phyloP scores from a whole-genome alignment of 225 moss, liverwort and hornwort species.

The Pleurozium schreberi region DNA sequence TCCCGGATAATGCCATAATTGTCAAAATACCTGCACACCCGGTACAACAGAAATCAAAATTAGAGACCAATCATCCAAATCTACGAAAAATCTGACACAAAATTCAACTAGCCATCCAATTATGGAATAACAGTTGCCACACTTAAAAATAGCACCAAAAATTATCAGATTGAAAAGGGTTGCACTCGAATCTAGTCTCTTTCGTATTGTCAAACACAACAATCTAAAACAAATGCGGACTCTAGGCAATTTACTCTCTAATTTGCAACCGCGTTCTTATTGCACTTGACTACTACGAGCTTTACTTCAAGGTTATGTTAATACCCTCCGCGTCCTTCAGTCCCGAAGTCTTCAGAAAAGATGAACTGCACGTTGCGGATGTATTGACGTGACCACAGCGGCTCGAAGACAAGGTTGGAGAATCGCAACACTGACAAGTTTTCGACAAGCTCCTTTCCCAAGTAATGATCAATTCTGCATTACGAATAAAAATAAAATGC shows the following conservation, averaged over 20 bases:
- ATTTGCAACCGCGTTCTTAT: background rate
- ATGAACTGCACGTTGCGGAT: slow-evolving; percentile 91
- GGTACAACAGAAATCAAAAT: background rate
- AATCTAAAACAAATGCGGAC: background rate
- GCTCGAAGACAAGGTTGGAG: slow-evolving; percentile 92
- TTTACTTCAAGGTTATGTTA: background rate
- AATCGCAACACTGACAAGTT: slow-evolving; percentile 88
- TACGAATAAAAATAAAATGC: background rate
- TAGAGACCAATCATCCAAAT: background rate
- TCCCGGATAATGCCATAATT: slow-evolving; percentile 93
- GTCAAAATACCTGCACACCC: slow-evolving; percentile 66
- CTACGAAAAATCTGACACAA: background rate
- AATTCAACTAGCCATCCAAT: background rate
- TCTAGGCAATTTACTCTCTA: background rate
- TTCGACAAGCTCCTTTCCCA: slow-evolving; percentile 95
- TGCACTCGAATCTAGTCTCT: background rate
- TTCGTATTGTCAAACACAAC: background rate
- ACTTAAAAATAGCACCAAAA: background rate
- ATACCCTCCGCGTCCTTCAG: slow-evolving; percentile 92
- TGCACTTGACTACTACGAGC: background rate
- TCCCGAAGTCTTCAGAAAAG: slow-evolving; percentile 90
- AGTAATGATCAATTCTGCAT: slow-evolving; percentile 85
- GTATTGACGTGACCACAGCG: slow-evolving; percentile 89
- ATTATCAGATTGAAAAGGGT: background rate
- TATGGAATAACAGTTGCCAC: background rate